A percentile compares a stretch with the other conserved stretches of the same genome.
phyloP scores from a whole-genome alignment of 768 basidiomycete species.

The Lactarius trivialis region DNA sequence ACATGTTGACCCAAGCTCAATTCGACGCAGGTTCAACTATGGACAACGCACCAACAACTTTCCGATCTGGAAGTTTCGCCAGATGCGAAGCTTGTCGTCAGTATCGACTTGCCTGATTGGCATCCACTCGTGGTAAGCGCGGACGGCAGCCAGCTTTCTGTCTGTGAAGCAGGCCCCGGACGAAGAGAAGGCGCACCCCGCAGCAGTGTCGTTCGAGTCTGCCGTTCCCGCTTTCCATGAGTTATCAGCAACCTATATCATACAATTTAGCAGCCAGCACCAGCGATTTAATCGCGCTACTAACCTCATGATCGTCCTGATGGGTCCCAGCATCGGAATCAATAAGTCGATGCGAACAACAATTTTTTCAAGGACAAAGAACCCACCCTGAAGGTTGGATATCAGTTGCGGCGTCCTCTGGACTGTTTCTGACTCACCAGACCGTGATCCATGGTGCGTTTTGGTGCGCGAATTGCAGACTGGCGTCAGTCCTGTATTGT shows the following conservation, averaged over 20 bases:
- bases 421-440: slow-evolving; percentile 32
- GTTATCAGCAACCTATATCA: slow-evolving; percentile 44
- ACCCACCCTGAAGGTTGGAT: background rate
- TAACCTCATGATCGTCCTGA: slow-evolving; percentile 48
- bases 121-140: slow-evolving; percentile 59
- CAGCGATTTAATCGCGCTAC: background rate
- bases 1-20: background rate
- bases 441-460: slow-evolving; percentile 50
- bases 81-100: slow-evolving; percentile 51
- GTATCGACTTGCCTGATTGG: slow-evolving; percentile 52
- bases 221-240: slow-evolving; percentile 52
- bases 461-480: slow-evolving; percentile 43
- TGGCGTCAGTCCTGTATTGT: slow-evolving; percentile 48
- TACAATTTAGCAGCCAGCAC: background rate
- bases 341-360: background rate
- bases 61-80: slow-evolving; percentile 59
- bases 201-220: slow-evolving; percentile 46
- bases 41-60: slow-evolving; percentile 38
- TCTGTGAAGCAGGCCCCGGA: slow-evolving; percentile 54
- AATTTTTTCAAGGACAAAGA: background rate
- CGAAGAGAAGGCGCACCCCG: slow-evolving; percentile 45
- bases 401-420: background rate
- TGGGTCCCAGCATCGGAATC: background rate
- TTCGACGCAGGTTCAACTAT: background rate
- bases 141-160: slow-evolving; percentile 50